phyloP scores from a whole-genome alignment of 129 eudicot genomes.

The Flaveria linearis region DNA sequence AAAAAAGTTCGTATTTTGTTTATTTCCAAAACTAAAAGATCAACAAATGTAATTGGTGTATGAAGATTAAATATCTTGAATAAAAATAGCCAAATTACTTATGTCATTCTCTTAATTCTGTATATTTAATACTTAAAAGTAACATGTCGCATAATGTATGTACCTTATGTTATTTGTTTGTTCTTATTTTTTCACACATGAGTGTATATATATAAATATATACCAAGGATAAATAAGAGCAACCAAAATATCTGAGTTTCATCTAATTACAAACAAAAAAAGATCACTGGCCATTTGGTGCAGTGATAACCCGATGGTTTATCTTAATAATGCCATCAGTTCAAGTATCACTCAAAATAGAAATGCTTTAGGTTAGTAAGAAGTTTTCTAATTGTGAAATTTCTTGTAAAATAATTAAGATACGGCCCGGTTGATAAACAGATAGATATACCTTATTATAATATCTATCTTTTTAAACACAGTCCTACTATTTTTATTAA shows the following conservation, averaged over 20 bases:
- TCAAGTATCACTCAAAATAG: too few relatives aligned
- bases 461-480: too few relatives aligned
- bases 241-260: background rate
- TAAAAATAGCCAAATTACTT: background rate
- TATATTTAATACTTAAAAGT: background rate
- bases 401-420: too few relatives aligned
- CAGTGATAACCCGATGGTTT: too few relatives aligned
- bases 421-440: too few relatives aligned
- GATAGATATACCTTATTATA: too few relatives aligned
- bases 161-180: background rate
- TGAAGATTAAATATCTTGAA: background rate
- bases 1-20: background rate
- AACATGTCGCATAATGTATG: background rate
- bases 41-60: background rate
- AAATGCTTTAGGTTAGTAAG: too few relatives aligned
- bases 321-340: too few relatives aligned
- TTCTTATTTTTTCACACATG: too few relatives aligned
- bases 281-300: background rate
- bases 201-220: background rate
- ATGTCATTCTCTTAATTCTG: background rate
- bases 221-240: background rate
- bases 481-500: too few relatives aligned
- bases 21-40: background rate
- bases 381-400: too few relatives aligned
- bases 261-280: background rate